phyloP scores from a whole-genome alignment of 140 eudicot species.

The Erigeron philadelphicus region DNA sequence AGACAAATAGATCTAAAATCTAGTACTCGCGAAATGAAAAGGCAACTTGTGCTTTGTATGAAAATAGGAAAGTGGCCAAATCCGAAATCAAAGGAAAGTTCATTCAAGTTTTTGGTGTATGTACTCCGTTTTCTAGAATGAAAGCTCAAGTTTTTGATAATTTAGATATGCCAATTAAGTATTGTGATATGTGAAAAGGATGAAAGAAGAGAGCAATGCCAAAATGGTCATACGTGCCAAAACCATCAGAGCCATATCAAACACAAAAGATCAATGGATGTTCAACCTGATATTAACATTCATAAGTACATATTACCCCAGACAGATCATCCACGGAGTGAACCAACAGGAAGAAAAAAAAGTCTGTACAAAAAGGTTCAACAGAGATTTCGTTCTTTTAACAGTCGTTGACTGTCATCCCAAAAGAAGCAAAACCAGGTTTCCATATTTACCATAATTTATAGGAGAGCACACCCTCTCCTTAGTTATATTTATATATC shows the following conservation, averaged over 20 bases:
- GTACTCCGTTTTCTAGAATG: too few species aligned
- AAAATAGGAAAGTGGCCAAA: too few species aligned
- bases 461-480: slow-evolving; percentile 31
- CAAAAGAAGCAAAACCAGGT: slow-evolving; percentile 27
- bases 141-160: not conserved
- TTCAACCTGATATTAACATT: slow-evolving; percentile 40
- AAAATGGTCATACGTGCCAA: slow-evolving; percentile 7
- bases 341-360: slow-evolving; percentile 35
- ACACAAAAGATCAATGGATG: slow-evolving; percentile 27
- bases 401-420: slow-evolving; percentile 36
- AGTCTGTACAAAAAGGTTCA: slow-evolving; percentile 54
- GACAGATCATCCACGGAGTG: slow-evolving; percentile 31
- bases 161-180: too few species aligned
- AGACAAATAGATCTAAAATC: too few species aligned
- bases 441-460: slow-evolving; percentile 47
- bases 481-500: slow-evolving; percentile 26
- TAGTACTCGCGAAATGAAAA: too few species aligned
- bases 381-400: slow-evolving; percentile 30
- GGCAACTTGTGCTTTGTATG: too few species aligned
- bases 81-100: too few species aligned
- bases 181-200: not conserved
- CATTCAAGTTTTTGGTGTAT: too few species aligned
- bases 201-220: slow-evolving; percentile 1
- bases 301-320: slow-evolving; percentile 31
- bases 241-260: slow-evolving; percentile 8